Evolutionary conservation across 345 rosid genomes (phyloP).

Genomic region (Leavenworthia alabamica): DNA sequence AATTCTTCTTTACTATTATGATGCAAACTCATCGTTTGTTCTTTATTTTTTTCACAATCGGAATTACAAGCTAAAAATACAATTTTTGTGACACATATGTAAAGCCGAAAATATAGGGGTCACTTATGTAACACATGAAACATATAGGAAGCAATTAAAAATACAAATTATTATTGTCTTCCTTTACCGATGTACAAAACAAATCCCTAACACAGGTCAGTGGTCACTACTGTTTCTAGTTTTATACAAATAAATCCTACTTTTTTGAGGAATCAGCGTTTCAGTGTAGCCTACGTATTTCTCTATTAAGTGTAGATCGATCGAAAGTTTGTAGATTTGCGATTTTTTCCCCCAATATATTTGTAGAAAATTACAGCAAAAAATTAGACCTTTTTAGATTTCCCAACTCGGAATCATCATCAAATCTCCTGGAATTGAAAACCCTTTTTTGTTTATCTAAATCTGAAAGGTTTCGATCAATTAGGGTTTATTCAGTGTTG

Average conservation of each 20-base stretch:
- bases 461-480: neutral
- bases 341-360: neutral
- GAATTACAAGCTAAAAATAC: neutral
- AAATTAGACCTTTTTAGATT: neutral
- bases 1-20: neutral
- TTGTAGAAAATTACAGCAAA: neutral
- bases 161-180: neutral
- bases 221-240: neutral
- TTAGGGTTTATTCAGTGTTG: conserved; percentile 17
- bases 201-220: conserved; percentile 12
- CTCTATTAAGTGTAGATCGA: conserved; percentile 2
- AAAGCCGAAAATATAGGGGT: neutral
- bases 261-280: conserved; percentile 1
- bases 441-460: neutral
- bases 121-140: neutral
- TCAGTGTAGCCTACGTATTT: conserved; percentile 6
- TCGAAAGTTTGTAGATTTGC: neutral
- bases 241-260: neutral
- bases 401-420: neutral
- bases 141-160: neutral
- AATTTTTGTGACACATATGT: neutral
- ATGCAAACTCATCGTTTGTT: neutral
- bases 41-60: neutral
- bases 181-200: neutral
- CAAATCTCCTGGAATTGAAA: neutral